Evolutionary conservation across 2,329 filamentous ascomycete genomes (phyloP), one percentile per base, ranked within the genome.

Genomic region (Trichophyton verrucosum): DNA sequence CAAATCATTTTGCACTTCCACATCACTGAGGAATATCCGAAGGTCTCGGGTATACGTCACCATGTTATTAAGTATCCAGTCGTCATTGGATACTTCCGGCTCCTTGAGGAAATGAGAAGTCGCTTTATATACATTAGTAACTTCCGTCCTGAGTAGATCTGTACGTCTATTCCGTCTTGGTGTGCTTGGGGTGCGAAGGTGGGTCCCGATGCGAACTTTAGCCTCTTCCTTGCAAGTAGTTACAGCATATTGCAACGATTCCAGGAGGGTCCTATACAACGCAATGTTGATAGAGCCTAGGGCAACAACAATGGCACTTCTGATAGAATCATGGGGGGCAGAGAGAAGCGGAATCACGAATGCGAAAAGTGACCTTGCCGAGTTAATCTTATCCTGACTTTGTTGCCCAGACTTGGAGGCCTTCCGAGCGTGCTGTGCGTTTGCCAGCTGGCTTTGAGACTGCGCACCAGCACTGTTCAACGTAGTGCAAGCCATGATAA

Each of bases 401-500:
- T 84, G 81, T 59, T 83, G 81, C 1, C 82, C 76, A 51, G 81
- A 76, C 65, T 81, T 89, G 1, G 94, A 96, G 2, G 82, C 83
- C 71, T 95, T 96, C 49, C 92, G 83, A 3, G 84, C 81, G 72
- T 97, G 92, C 65, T 95, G 87, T 42, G 81, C 80, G 63, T 81
- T 81, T 11, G 80, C 77, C 33, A 86, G 78, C 60, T 85, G 82
- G 22, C 80, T 79, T 63, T 82, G 78, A 38, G 78, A 79, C 61
- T 83, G 79, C 20, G 79, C 84, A 8, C 90, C 90, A 8, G 89
- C 83, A 66, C 94, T 94, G 42, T 89, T 91, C 61, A 99, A 79
- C 0, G 94, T 97, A 8, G 92, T 96, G 74, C 95, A 99, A 8
- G 92, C 94, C 76, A 99, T 96, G 60, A 96, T 91, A 27, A 99